Evolutionary conservation across 139 green algal species (phyloP).

Genomic region (Monoraphidium neglectum): DNA sequence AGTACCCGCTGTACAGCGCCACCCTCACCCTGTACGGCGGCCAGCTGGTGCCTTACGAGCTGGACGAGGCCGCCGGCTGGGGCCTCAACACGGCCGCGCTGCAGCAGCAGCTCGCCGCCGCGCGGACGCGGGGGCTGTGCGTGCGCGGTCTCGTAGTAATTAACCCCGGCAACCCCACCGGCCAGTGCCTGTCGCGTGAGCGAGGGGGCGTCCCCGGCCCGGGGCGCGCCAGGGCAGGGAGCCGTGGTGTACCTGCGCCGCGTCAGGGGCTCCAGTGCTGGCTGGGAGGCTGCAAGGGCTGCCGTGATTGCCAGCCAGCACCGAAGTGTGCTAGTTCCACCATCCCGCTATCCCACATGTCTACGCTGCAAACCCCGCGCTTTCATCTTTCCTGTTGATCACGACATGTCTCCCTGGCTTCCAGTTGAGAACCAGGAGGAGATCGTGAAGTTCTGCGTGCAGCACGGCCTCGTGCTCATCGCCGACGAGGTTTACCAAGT

Average conservation of each 20-base stretch:
- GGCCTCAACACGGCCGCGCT: constrained; percentile 67
- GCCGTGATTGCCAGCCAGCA: too few species aligned
- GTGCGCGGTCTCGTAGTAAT: constrained; percentile 87
- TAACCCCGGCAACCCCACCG: constrained; percentile 97
- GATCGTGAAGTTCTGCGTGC: constrained; percentile 73
- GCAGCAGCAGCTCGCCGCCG: constrained; percentile 22
- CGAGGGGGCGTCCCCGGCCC: too few species aligned
- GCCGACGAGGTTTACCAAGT: constrained; percentile 95
- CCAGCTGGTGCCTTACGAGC: constrained; percentile 86
- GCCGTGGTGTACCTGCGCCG: too few species aligned
- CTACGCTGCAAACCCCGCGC: too few species aligned
- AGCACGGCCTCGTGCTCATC: constrained; percentile 87
- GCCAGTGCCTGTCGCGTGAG: constrained; percentile 59
- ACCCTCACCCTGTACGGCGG: constrained; percentile 86
- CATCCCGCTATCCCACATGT: too few species aligned
- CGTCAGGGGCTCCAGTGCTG: too few species aligned
- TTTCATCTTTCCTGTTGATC: too few species aligned
- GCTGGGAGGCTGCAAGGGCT: too few species aligned
- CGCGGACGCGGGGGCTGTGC: constrained; percentile 15
- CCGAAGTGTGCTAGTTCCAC: too few species aligned
- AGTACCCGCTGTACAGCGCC: constrained; percentile 87
- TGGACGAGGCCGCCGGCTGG: constrained; percentile 87
- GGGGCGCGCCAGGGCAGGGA: too few species aligned
- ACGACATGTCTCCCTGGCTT: too few species aligned
- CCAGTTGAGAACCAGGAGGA: constrained; percentile 67